These are phyloP conservation scores for Calamus simplicifolius DNA, from an alignment of 176 grass and related monocot genomes.

Conservation along the genomic window DNA sequence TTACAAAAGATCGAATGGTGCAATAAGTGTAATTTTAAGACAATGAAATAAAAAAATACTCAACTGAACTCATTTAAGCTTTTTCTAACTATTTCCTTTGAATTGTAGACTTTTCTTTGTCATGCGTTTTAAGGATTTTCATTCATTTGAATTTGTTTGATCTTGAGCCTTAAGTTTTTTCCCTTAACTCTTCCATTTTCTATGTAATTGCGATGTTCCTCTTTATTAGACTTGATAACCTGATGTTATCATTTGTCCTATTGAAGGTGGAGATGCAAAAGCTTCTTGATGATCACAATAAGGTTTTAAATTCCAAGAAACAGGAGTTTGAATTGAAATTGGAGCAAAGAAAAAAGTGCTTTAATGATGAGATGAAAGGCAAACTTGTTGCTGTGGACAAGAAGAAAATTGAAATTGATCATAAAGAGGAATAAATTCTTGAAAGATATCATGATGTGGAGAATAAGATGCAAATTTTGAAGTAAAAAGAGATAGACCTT, in stretches of 20 bases:
- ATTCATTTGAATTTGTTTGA: too few relatives aligned
- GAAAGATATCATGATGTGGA: constrained; percentile 43
- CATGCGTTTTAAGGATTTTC: too few relatives aligned
- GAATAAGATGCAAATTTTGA: too few relatives aligned
- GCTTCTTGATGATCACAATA: constrained; percentile 69
- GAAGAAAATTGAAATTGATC: constrained; percentile 55
- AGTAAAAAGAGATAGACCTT: too few relatives aligned
- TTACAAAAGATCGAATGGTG: too few relatives aligned
- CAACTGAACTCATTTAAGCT: too few relatives aligned
- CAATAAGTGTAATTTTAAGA: too few relatives aligned
- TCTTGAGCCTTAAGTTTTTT: too few relatives aligned
- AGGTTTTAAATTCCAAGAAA: constrained; percentile 51
- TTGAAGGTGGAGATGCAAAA: constrained; percentile 74
- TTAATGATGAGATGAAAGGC: constrained; percentile 48
- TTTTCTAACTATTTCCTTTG: too few relatives aligned
- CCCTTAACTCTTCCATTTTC: neutral
- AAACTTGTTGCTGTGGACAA: constrained; percentile 40
- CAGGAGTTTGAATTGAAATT: constrained; percentile 66
- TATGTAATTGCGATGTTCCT: neutral
- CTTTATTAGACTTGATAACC: neutral
- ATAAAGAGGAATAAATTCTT: constrained; percentile 44
- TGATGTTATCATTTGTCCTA: constrained; percentile 12
- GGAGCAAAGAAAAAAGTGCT: constrained; percentile 46
- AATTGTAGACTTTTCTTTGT: too few relatives aligned
- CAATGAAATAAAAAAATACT: too few relatives aligned